These are phyloP conservation scores for Macrophomina tecta DNA, from an alignment of 2,329 filamentous ascomycete genomes.

Conservation along the genomic window DNA sequence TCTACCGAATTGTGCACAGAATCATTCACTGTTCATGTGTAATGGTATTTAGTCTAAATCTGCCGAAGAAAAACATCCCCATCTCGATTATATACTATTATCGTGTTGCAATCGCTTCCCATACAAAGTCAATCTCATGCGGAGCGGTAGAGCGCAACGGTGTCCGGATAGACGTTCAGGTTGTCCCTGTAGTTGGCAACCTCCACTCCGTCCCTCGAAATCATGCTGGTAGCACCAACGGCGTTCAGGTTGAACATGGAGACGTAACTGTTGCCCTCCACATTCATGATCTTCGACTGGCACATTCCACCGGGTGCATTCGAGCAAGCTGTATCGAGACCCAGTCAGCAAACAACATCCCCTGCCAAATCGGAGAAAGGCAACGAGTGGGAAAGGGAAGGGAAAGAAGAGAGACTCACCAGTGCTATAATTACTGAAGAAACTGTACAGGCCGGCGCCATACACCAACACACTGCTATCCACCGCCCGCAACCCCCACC, in stretches of 20 bases:
- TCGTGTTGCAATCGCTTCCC: too few relatives aligned
- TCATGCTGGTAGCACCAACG: slow-evolving; percentile 53
- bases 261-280: slow-evolving; percentile 50
- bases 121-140: background rate
- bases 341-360: slow-evolving; percentile 24
- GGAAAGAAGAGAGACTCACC: background rate
- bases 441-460: slow-evolving; percentile 70
- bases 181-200: slow-evolving; percentile 55
- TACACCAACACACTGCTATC: slow-evolving; percentile 65
- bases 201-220: slow-evolving; percentile 51
- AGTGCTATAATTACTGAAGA: slow-evolving; percentile 68
- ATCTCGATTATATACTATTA: too few relatives aligned
- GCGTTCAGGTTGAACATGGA: slow-evolving; percentile 58
- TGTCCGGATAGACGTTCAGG: slow-evolving; percentile 50
- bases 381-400: background rate
- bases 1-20: too few relatives aligned
- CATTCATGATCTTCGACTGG: slow-evolving; percentile 56
- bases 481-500: slow-evolving; percentile 70
- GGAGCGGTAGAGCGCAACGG: slow-evolving; percentile 26
- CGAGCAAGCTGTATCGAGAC: slow-evolving; percentile 46
- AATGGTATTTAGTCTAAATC: too few relatives aligned
- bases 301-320: slow-evolving; percentile 46
- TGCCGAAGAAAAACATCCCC: too few relatives aligned
- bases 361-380: too few relatives aligned
- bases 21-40: too few relatives aligned